Evolutionary conservation across 768 basidiomycete genomes (phyloP).

Genomic region (Boletus subparvulus): DNA sequence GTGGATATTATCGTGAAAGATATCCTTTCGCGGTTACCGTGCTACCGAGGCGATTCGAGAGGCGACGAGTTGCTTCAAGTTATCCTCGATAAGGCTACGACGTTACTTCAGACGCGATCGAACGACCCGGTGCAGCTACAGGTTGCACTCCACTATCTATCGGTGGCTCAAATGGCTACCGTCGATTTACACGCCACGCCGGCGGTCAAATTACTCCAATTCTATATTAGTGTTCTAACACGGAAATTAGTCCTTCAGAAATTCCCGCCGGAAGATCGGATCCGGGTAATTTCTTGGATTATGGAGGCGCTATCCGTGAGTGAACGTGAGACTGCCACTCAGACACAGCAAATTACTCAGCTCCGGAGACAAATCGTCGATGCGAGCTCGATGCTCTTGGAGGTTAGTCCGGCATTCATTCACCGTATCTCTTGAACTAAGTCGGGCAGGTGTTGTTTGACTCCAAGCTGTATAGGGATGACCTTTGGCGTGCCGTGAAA

Average conservation of each 20-base stretch:
- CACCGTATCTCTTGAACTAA: conserved; percentile 3
- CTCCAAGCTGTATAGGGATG: conserved; percentile 23
- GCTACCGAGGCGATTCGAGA: conserved; percentile 37
- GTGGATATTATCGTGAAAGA: conserved; percentile 50
- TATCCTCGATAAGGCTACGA: conserved; percentile 38
- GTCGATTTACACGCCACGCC: conserved; percentile 43
- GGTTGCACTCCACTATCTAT: conserved; percentile 43
- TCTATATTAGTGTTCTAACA: conserved; percentile 46
- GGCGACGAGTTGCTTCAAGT: conserved; percentile 41
- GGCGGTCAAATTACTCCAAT: conserved; percentile 49
- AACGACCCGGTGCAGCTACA: conserved; percentile 35
- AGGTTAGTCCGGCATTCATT: conserved; percentile 32
- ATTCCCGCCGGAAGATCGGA: conserved; percentile 43
- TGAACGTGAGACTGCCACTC: conserved; percentile 28
- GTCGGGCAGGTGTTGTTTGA: conserved; percentile 19
- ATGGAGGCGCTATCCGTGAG: conserved; percentile 44
- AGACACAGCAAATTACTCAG: conserved; percentile 29
- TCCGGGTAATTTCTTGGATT: conserved; percentile 46
- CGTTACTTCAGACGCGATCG: conserved; percentile 33
- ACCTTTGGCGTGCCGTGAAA: conserved; percentile 27
- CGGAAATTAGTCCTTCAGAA: conserved; percentile 49
- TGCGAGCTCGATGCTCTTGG: conserved; percentile 47
- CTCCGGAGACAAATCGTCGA: conserved; percentile 51
- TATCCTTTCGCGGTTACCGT: conserved; percentile 50
- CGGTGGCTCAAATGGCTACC: conserved; percentile 44